Conservation (phyloP, 2,329 filamentous ascomycete species). For the Ciborinia camelliae region DNA sequence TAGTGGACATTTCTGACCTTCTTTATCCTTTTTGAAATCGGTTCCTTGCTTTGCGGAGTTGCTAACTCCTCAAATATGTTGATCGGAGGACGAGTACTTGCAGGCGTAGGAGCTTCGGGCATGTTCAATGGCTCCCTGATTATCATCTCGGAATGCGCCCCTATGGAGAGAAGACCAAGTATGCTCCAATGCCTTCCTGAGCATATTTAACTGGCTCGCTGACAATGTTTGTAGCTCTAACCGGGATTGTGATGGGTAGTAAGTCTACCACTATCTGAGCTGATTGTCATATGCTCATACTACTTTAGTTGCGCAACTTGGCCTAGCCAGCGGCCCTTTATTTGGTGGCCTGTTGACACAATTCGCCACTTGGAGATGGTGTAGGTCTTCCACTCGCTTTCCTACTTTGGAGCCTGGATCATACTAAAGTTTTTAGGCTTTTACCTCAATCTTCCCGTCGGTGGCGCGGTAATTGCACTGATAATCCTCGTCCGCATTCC, state of each 20-base stretch:
- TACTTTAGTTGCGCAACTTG: background rate
- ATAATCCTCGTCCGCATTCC: too few species aligned
- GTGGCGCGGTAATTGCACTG: too few species aligned
- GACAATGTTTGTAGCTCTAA: background rate
- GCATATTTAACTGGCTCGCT: background rate
- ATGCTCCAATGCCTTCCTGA: too few species aligned
- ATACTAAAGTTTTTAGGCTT: too few species aligned
- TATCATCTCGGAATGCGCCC: conserved; percentile 1
- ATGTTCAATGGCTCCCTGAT: conserved; percentile 49
- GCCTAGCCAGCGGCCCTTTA: too few species aligned
- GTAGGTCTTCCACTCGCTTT: too few species aligned
- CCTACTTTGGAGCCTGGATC: too few species aligned
- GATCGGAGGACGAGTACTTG: conserved; percentile 52
- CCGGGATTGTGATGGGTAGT: conserved; percentile 4
- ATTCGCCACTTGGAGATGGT: too few species aligned
- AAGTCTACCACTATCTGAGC: background rate
- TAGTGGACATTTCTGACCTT: conserved; percentile 22
- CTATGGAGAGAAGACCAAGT: conserved; percentile 6
- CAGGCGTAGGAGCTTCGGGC: conserved; percentile 51
- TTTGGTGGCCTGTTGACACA: too few species aligned
- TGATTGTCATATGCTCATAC: background rate
- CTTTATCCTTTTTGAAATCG: conserved; percentile 53
- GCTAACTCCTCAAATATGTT: conserved; percentile 49
- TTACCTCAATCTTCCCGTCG: too few species aligned
- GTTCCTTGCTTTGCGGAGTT: conserved; percentile 51